Base-by-base conservation (phyloP, 441 rosid species). In the Aleurites moluccanus region DNA sequence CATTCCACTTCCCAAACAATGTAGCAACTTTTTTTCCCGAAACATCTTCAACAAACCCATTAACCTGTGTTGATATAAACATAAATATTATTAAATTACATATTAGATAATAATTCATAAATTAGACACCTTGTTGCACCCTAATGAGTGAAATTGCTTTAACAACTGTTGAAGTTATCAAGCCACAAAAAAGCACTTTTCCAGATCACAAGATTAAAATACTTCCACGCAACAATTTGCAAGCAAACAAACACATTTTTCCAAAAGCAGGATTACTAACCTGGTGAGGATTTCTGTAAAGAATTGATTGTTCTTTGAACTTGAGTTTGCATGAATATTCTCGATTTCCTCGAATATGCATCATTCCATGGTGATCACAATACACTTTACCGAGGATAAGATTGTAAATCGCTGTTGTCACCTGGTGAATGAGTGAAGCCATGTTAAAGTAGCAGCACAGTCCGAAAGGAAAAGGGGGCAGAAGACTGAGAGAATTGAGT, bases 261-360 rank as follows among this genome's bases (percentile, higher is more conserved):
- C 63, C 13, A 76, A 38, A 18, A 25, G 25, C 61, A 0, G 33
- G 49, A 70, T 55, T 74, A 78, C 83, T 76, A 66, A 93, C 97
- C 92, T 93, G 98, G 83, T 82, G 97, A 71, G 98, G 97, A 81
- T 89, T 92, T 84, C 99, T 84, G 80, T 96, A 97, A 50, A 96
- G 95, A 74, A 96, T 79, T 3, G 97, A 88, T 76, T 86, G 92
- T 83, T 92, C 97, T 78, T 95, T 95, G 86, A 95, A 95, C 87
- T 88, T 95, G 82, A 95, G 88, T 40, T 83, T 88, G 91, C 97
- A 92, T 61, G 98, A 92, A 82, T 89, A 80, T 68, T 89, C 82
- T 50, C 84, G 83, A 77, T 92, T 96, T 63, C 99, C 97, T 7
- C 53, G 79, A 83, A 96, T 91, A 65, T 89, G 83, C 99, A 96